Conservation (phyloP, 1,284 basidiomycete genomes). For the Wallemia mellicola region DNA sequence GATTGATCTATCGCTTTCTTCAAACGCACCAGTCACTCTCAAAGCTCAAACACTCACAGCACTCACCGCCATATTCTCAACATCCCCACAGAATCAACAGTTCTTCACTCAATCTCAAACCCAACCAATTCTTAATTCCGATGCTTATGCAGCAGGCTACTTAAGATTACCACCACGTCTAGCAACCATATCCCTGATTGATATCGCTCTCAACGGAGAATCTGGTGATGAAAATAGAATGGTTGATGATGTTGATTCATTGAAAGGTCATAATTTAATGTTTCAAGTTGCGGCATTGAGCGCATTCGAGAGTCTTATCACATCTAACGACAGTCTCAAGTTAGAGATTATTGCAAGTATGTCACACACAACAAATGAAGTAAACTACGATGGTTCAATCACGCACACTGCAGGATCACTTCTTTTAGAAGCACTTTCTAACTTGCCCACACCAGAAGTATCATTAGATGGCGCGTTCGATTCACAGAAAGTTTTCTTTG, state of each 20-base stretch:
- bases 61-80: slow-evolving; percentile 27
- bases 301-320: slow-evolving; percentile 11
- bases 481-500: slow-evolving; percentile 22
- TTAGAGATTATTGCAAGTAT: slow-evolving; percentile 23
- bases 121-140: slow-evolving; percentile 14
- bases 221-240: slow-evolving; percentile 10
- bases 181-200: slow-evolving; percentile 17
- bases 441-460: slow-evolving; percentile 12
- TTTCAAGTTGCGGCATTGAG: slow-evolving; percentile 6
- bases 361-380: slow-evolving; percentile 9
- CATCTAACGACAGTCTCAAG: slow-evolving; percentile 16
- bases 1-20: slow-evolving; percentile 59
- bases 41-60: slow-evolving; percentile 64
- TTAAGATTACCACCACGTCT: slow-evolving; percentile 15
- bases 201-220: slow-evolving; percentile 15
- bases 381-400: slow-evolving; percentile 4
- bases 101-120: slow-evolving; percentile 18
- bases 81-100: slow-evolving; percentile 20
- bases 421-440: slow-evolving; percentile 21
- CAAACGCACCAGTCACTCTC: slow-evolving; percentile 57
- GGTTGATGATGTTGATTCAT: slow-evolving; percentile 14
- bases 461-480: slow-evolving; percentile 17
- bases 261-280: slow-evolving; percentile 4
- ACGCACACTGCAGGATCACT: slow-evolving; percentile 19
- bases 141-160: slow-evolving; percentile 12